A percentile compares a stretch with the other conserved stretches of the same genome.
Conservation (phyloP, 2,329 filamentous ascomycete species). For the Aspergillus sp. region DNA sequence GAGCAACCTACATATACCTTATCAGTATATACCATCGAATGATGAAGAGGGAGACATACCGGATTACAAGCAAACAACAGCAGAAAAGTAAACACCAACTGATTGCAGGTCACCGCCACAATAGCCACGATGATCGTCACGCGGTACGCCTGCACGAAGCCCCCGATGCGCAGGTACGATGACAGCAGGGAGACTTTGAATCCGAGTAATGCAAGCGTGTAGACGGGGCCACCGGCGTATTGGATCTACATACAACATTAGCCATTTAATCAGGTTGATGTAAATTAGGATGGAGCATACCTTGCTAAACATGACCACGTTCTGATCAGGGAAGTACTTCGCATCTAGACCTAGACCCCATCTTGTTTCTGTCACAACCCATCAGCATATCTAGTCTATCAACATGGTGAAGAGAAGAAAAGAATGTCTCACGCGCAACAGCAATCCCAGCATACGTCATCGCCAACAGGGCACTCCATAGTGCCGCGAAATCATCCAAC, state of each 20-base stretch:
- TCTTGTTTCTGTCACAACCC: conserved; percentile 29
- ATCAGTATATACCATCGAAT: no score
- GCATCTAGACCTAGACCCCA: conserved; percentile 27
- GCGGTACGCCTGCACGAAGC: conserved; percentile 41
- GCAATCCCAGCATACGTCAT: conserved; percentile 21
- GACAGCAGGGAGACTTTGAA: conserved; percentile 53
- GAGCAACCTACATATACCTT: not conserved
- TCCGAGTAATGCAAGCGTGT: conserved; percentile 39
- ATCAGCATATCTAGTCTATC: not conserved
- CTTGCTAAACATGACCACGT: conserved; percentile 29
- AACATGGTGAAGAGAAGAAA: not conserved
- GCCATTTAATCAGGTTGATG: not conserved
- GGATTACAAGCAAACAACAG: conserved; percentile 29
- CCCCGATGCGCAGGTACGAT: conserved; percentile 50
- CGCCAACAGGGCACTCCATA: conserved; percentile 24
- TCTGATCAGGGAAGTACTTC: conserved; percentile 23
- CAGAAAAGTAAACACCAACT: conserved; percentile 36
- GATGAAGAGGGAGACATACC: conserved; percentile 21
- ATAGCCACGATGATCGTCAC: conserved; percentile 37
- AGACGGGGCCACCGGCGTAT: conserved; percentile 32
- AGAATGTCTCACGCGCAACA: conserved; percentile 23
- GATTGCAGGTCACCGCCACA: conserved; percentile 40
- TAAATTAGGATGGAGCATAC: conserved; percentile 5
- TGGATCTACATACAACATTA: conserved; percentile 21
- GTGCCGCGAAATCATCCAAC: conserved; percentile 30